Evolutionary conservation across 495 filamentous ascomycete species (phyloP).

Genomic region (Aspergillus sclerotioniger): DNA sequence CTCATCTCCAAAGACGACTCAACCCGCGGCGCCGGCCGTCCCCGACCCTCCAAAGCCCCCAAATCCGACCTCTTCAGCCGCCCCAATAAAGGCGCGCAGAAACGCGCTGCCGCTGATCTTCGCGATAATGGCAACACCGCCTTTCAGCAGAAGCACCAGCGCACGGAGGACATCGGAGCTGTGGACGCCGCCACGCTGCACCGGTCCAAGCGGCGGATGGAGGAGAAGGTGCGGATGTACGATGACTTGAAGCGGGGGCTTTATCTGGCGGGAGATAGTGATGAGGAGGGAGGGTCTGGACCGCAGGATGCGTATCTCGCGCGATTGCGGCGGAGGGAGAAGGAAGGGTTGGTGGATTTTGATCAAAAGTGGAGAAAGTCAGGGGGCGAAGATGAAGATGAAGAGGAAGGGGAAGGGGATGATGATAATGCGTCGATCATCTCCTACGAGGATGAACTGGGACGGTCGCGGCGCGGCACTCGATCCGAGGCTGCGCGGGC

Average conservation of each 20-base stretch:
- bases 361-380: conserved; percentile 88
- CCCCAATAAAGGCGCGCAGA: conserved; percentile 67
- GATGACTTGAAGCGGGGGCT: conserved; percentile 76
- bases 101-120: conserved; percentile 57
- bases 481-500: conserved; percentile 58
- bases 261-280: conserved; percentile 37
- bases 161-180: conserved; percentile 37
- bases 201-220: conserved; percentile 74
- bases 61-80: conserved; percentile 71
- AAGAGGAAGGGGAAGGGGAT: conserved; percentile 30
- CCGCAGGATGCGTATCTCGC: conserved; percentile 28
- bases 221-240: conserved; percentile 83
- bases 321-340: conserved; percentile 38
- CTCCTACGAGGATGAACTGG: conserved; percentile 88
- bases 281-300: conserved; percentile 47
- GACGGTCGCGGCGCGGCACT: conserved; percentile 68
- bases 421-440: conserved; percentile 59
- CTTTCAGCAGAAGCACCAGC: conserved; percentile 33
- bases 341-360: conserved; percentile 77
- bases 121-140: conserved; percentile 37
- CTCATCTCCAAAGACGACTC: conserved; percentile 54
- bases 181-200: conserved; percentile 47
- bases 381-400: conserved; percentile 40
- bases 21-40: conserved; percentile 50
- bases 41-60: conserved; percentile 58